These are phyloP conservation scores for Exophiala oligosperma DNA, from an alignment of 2,329 filamentous ascomycete species.

Conservation along the genomic window DNA sequence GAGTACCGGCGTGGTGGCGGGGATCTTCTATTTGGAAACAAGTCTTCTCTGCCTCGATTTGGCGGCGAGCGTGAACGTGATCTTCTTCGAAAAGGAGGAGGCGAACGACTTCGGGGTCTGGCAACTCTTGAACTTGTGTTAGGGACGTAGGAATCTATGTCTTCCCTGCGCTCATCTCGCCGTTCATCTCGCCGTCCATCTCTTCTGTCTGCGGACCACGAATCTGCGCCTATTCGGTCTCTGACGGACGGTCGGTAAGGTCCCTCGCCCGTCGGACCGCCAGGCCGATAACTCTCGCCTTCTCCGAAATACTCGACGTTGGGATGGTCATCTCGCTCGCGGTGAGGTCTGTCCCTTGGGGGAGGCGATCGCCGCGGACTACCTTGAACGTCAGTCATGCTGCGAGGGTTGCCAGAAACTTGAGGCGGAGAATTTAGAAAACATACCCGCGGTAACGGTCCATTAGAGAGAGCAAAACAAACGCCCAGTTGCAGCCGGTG, in stretches of 20 bases:
- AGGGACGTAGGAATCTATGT: constrained; percentile 30
- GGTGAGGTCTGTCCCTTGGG: constrained; percentile 22
- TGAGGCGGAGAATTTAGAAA: not conserved
- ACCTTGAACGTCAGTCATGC: constrained; percentile 11
- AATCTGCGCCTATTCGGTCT: constrained; percentile 24
- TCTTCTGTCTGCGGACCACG: constrained; percentile 25
- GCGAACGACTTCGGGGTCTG: constrained; percentile 39
- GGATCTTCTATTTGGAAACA: constrained; percentile 38
- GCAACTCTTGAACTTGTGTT: constrained; percentile 22
- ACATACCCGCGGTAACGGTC: constrained; percentile 23
- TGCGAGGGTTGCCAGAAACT: not conserved
- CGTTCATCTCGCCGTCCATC: constrained; percentile 26
- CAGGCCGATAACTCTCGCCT: constrained; percentile 32
- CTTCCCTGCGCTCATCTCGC: constrained; percentile 27
- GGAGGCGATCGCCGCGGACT: constrained; percentile 23
- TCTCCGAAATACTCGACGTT: constrained; percentile 29
- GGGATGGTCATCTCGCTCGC: constrained; percentile 27
- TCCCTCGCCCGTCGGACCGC: constrained; percentile 25
- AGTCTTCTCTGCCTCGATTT: constrained; percentile 38
- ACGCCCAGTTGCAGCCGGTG: too few species aligned
- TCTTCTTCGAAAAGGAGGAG: constrained; percentile 39
- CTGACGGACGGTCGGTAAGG: constrained; percentile 26
- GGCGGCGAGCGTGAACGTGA: constrained; percentile 43
- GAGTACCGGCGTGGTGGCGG: constrained; percentile 41
- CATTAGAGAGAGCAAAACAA: constrained; percentile 4